These are phyloP conservation scores for Astrothelium subdiscretum DNA, from an alignment of 495 filamentous ascomycete genomes.

Conservation along the genomic window DNA sequence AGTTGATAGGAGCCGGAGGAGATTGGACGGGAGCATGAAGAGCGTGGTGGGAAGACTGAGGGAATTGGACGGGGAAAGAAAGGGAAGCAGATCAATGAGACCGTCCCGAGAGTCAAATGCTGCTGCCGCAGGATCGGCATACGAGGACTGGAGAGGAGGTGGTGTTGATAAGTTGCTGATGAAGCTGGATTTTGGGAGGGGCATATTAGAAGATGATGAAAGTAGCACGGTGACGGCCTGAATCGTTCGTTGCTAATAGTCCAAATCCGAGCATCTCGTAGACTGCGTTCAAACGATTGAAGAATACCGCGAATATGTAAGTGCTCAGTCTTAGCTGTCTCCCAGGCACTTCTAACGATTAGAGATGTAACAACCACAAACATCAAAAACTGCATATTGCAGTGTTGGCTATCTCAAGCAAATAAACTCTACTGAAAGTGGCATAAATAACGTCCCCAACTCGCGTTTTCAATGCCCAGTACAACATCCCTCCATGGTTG, in stretches of 20 bases:
- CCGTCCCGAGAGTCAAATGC: neutral
- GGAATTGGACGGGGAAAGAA: conserved; percentile 42
- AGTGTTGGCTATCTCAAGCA: no score
- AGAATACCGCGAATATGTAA: no score
- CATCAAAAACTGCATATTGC: no score
- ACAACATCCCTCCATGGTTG: no score
- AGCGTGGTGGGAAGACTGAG: conserved; percentile 47
- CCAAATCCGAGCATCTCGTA: no score
- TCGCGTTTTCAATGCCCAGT: no score
- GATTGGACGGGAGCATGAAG: conserved; percentile 50
- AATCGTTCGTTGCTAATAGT: neutral
- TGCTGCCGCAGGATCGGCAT: conserved; percentile 20
- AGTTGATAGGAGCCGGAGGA: conserved; percentile 39
- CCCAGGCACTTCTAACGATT: no score
- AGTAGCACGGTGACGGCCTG: neutral
- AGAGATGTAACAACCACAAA: no score
- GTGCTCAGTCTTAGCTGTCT: no score
- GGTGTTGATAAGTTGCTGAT: conserved; percentile 73
- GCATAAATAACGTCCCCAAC: no score
- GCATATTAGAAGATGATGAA: conserved; percentile 15
- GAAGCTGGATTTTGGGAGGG: conserved; percentile 66
- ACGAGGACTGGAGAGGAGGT: conserved; percentile 43
- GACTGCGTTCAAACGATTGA: no score
- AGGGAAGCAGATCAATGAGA: conserved; percentile 10
- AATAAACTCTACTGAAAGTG: no score